phyloP scores from a whole-genome alignment of 2,329 filamentous ascomycete genomes.

The Stemphylium vesicarium region DNA sequence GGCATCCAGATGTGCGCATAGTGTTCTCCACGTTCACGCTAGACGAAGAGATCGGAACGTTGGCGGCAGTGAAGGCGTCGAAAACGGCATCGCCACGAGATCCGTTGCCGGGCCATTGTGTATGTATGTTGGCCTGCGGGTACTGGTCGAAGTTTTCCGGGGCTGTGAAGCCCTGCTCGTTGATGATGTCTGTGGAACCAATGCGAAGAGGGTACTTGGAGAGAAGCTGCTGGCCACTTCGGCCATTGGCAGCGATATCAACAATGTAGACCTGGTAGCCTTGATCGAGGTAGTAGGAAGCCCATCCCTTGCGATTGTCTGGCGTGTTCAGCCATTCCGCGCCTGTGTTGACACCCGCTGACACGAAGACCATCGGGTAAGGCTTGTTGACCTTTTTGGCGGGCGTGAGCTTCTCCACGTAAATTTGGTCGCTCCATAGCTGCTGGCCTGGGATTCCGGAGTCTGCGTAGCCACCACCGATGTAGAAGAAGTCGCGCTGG shows the following conservation, averaged over 20 bases:
- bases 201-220: slow-evolving; percentile 14
- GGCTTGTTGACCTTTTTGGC: slow-evolving; percentile 14
- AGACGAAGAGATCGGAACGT: slow-evolving; percentile 24
- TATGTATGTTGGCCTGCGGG: slow-evolving; percentile 23
- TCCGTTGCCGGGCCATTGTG: slow-evolving; percentile 30
- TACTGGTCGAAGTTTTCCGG: slow-evolving; percentile 19
- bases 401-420: slow-evolving; percentile 32
- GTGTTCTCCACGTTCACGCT: slow-evolving; percentile 26
- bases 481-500: slow-evolving; percentile 32
- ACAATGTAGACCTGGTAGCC: slow-evolving; percentile 32
- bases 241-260: slow-evolving; percentile 21
- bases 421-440: slow-evolving; percentile 24
- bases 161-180: slow-evolving; percentile 22
- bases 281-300: slow-evolving; percentile 26
- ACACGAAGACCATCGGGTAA: slow-evolving; percentile 32
- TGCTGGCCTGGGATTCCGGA: slow-evolving; percentile 26
- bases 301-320: slow-evolving; percentile 26
- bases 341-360: slow-evolving; percentile 27
- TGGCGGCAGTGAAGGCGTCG: slow-evolving; percentile 25
- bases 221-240: slow-evolving; percentile 11
- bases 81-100: slow-evolving; percentile 25
- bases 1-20: slow-evolving; percentile 23
- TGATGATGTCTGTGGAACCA: slow-evolving; percentile 20
- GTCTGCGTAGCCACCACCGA: slow-evolving; percentile 33
- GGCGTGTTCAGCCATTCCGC: slow-evolving; percentile 27